A percentile compares a stretch with the other conserved stretches of the same genome.
Evolutionary conservation across 495 filamentous ascomycete species (phyloP).

Genomic region (Jackrogersella multiformis): DNA sequence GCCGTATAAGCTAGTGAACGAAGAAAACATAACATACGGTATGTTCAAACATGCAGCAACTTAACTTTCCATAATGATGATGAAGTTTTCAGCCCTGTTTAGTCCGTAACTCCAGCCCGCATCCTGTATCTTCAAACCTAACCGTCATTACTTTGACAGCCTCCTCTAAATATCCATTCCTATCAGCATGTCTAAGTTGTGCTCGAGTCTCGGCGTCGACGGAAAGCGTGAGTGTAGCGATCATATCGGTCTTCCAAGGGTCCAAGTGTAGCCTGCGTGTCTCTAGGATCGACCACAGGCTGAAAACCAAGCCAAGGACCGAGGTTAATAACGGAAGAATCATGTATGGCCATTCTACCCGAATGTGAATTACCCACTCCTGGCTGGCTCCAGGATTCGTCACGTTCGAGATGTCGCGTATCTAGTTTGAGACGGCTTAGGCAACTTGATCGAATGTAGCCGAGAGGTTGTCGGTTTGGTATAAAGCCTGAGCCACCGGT

Average conservation of each 20-base stretch:
- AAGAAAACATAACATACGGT: too few species aligned
- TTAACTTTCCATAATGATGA: too few species aligned
- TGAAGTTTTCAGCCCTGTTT: conserved; percentile 12
- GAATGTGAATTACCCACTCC: conserved; percentile 32
- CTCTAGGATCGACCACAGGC: conserved; percentile 18
- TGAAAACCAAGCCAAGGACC: conserved; percentile 10
- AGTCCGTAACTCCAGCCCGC: conserved; percentile 23
- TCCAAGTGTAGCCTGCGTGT: conserved; percentile 21
- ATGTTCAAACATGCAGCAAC: too few species aligned
- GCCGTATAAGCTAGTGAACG: too few species aligned
- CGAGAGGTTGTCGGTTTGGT: conserved; percentile 23
- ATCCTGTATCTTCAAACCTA: conserved; percentile 27
- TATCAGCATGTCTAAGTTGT: conserved; percentile 27
- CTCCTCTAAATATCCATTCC: conserved; percentile 19
- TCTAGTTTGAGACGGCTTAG: conserved; percentile 24
- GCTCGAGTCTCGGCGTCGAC: conserved; percentile 31
- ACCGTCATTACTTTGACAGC: conserved; percentile 17
- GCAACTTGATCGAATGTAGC: conserved; percentile 21
- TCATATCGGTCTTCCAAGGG: conserved; percentile 34
- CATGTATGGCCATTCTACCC: conserved; percentile 34
- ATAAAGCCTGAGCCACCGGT: conserved; percentile 12
- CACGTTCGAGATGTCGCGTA: conserved; percentile 19
- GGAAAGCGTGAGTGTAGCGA: conserved; percentile 30
- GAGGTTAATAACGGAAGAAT: conserved; percentile 20
- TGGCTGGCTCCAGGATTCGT: conserved; percentile 2